Base-by-base conservation (phyloP, 2,329 filamentous ascomycete species). In the Plectosphaerella plurivora region DNA sequence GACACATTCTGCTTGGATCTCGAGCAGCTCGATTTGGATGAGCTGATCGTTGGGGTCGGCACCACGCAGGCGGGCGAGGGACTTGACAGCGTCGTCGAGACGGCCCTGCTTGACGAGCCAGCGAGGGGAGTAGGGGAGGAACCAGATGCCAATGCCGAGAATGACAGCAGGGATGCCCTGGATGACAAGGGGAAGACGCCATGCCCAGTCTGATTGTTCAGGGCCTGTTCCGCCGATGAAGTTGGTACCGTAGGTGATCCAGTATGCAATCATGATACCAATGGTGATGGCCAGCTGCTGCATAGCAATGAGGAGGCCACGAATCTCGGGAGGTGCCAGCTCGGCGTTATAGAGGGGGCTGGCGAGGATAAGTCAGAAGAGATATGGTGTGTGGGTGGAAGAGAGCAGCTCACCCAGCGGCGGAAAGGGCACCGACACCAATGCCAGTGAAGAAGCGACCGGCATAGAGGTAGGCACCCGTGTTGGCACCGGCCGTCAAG, bases 131-230 rank as follows among this genome's bases (percentile, higher is more conserved):
- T 70, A 62, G 0, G 69, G 69, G 8, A 84, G 74, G 59, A 84
- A 71, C 50, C 82, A 55, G 62, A 86, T 78, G 36, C 82, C 81
- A 25, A 65, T 54, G 7, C 77, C 70, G 1, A 86, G 71, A 36
- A 86, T 71, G 12, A 84, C 56, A 3, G 81, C 76, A 64, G 81
- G 85, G 0, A 73, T 59, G 52, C 84, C 82, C 57, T 80, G 77
- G 16, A 79, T 56, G 1, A 69, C 74, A 47, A 79, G 70, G 0
- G 77, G 77, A 12, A 79, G 68, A 11, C 76, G 67, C 65, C 77
- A 80, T 4, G 74, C 60, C 1, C 64, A 65, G 12, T 68, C 55
- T 12, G 70, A 74, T 53, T 78, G 75, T 0, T 74, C 75, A 1
- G 66, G 66, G 51, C 75, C 66, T 1, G 69, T 66, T 16, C 77